Percentiles rank a stretch among this genome's conserved stretches.
These are phyloP conservation scores for Backusella psychrophila DNA, from an alignment of 192 early-diverging fungal genomes.

Conservation along the genomic window DNA sequence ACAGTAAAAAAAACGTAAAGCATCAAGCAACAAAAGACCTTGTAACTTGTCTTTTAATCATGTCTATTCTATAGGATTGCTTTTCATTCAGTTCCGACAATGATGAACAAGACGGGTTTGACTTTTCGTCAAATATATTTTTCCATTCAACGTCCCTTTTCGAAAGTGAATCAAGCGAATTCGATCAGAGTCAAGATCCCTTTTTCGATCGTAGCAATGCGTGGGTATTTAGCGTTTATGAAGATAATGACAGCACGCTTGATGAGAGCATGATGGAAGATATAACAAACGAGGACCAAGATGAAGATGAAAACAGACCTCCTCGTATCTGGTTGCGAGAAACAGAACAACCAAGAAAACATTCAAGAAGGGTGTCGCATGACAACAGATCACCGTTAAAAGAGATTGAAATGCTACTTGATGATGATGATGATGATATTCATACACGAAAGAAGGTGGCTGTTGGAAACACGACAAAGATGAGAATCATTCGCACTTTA, in stretches of 20 bases:
- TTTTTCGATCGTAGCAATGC: background rate
- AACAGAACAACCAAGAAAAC: background rate
- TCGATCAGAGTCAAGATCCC: background rate
- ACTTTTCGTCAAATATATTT: background rate
- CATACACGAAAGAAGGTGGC: conserved; percentile 1
- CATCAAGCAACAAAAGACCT: background rate
- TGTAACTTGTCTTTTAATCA: background rate
- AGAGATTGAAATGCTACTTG: background rate
- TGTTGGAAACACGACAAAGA: background rate
- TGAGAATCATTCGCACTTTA: background rate
- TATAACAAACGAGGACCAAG: background rate
- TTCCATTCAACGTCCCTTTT: background rate
- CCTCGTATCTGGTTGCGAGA: background rate
- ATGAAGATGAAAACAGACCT: background rate
- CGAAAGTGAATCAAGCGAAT: background rate
- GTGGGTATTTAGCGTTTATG: background rate
- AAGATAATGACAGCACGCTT: background rate
- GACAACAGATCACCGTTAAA: background rate
- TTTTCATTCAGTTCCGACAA: background rate
- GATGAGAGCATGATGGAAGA: background rate
- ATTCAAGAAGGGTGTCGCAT: background rate
- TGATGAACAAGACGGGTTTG: background rate
- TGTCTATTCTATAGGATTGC: background rate
- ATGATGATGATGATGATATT: background rate
- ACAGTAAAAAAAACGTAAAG: background rate